Base-by-base conservation (phyloP, 1,139 yeast species). In the Sugiyamaella paludigena region DNA sequence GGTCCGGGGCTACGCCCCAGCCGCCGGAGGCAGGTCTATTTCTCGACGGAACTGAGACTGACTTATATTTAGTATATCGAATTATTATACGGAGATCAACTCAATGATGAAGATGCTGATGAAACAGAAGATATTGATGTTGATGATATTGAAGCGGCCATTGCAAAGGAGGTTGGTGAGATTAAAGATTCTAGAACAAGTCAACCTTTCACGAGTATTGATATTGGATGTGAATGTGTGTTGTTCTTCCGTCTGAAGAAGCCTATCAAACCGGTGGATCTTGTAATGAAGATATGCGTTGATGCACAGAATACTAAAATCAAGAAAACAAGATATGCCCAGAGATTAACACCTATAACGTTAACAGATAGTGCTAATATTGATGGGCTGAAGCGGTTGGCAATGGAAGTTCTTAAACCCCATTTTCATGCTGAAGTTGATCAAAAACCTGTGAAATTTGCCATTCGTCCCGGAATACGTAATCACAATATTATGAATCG, bases 301-400 rank as follows among this genome's bases (percentile, higher is more conserved):
- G 89, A 86, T 43, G 73, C 84, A 16, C 65, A 67, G 39, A 76
- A 74, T 11, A 72, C 76, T 69, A 53, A 67, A 55, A 31, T 45
- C n/a, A 62, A 87, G 80, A 66, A 78, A 75, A 56, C 86, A 84
- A 11, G 80, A 54, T 54, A 54, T 40, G 79, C 94, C 1, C 95
- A 87, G 62, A 80, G 88, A 59, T 66, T 92, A 50, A 79, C 92
- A 0, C 98, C 98, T 0, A 79, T 94, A 8, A 80, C 87, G 5
- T 72, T 69, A 53, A 87, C 97, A 0, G 86, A 85, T 40, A 78
- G 84, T 45, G 87, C 96, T 0, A 78, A 83, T 1, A 66, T 79
- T 53, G 85, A 81, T 13, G 95, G 87, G 57, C 69, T 91, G 37
- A 71, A 68, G 45, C 77, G 80, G 58, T 65, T 87, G 44, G 78